Evolutionary conservation across 2,329 filamentous ascomycete species (phyloP).

Genomic region (Cladosporium sp.): DNA sequence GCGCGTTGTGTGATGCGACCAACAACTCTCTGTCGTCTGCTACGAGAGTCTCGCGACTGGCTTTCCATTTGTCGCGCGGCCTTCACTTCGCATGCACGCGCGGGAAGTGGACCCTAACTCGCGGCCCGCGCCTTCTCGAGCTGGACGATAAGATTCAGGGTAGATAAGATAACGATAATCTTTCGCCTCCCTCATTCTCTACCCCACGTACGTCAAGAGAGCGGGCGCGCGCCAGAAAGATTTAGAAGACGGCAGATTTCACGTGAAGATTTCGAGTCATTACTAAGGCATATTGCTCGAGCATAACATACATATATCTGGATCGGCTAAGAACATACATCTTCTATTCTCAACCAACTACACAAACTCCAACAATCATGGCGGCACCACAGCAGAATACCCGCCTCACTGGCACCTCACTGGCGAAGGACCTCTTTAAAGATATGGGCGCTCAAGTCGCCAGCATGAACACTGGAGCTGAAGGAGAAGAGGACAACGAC

Average conservation of each 20-base stretch:
- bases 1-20: background rate
- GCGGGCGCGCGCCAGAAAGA: conserved; percentile 7
- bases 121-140: background rate
- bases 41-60: background rate
- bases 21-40: background rate
- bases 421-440: conserved; percentile 52
- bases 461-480: conserved; percentile 36
- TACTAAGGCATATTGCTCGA: conserved; percentile 8
- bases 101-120: background rate
- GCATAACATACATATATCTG: background rate
- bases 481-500: conserved; percentile 41
- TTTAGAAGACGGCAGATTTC: conserved; percentile 19
- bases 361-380: conserved; percentile 7
- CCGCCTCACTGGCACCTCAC: conserved; percentile 20
- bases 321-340: background rate
- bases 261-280: conserved; percentile 20
- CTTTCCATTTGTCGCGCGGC: background rate
- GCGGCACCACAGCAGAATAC: conserved; percentile 6
- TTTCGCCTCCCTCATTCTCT: background rate
- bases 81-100: conserved; percentile 9
- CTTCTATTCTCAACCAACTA: background rate
- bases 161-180: conserved; percentile 13
- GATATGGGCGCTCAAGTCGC: conserved; percentile 54
- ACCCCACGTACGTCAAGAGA: conserved; percentile 14
- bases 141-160: background rate